Evolutionary conservation across 371 early-diverging fungal genomes (phyloP).

Genomic region (Mucor saturninus): DNA sequence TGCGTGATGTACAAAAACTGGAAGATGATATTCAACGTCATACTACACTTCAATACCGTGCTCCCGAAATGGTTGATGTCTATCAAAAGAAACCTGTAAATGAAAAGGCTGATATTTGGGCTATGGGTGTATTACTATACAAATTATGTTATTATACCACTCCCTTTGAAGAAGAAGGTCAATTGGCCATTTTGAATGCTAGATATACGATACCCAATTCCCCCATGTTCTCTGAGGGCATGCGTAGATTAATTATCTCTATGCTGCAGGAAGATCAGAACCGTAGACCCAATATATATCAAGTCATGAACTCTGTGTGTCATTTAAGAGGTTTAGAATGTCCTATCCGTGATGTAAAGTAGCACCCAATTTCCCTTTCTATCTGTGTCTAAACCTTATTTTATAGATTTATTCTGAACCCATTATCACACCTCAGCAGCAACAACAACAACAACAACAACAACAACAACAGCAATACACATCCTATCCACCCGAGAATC

Average conservation of each 20-base stretch:
- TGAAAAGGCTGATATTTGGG: slow-evolving; percentile 86
- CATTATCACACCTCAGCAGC: slow-evolving; percentile 15
- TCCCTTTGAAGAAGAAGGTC: slow-evolving; percentile 91
- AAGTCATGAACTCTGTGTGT: slow-evolving; percentile 71
- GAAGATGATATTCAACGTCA: slow-evolving; percentile 88
- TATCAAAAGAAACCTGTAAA: slow-evolving; percentile 81
- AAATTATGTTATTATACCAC: slow-evolving; percentile 88
- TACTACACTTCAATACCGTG: slow-evolving; percentile 93
- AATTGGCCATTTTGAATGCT: slow-evolving; percentile 86
- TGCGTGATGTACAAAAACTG: slow-evolving; percentile 71
- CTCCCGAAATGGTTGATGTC: slow-evolving; percentile 93
- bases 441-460: slow-evolving; percentile 4
- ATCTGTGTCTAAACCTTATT: neutral
- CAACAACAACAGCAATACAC: slow-evolving; percentile 6
- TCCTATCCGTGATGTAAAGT: slow-evolving; percentile 61
- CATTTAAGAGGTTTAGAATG: slow-evolving; percentile 70
- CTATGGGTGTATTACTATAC: slow-evolving; percentile 90
- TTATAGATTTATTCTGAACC: slow-evolving; percentile 29
- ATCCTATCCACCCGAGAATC: slow-evolving; percentile 7
- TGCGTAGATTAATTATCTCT: slow-evolving; percentile 68
- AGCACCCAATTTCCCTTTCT: too few species aligned
- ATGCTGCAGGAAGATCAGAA: slow-evolving; percentile 79
- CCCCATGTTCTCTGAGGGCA: slow-evolving; percentile 71
- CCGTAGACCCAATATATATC: slow-evolving; percentile 78
- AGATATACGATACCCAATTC: slow-evolving; percentile 77